Evolutionary conservation across 2,329 filamentous ascomycete genomes (phyloP), one percentile per base, ranked within the genome.

Genomic region (Bisporella sp.): DNA sequence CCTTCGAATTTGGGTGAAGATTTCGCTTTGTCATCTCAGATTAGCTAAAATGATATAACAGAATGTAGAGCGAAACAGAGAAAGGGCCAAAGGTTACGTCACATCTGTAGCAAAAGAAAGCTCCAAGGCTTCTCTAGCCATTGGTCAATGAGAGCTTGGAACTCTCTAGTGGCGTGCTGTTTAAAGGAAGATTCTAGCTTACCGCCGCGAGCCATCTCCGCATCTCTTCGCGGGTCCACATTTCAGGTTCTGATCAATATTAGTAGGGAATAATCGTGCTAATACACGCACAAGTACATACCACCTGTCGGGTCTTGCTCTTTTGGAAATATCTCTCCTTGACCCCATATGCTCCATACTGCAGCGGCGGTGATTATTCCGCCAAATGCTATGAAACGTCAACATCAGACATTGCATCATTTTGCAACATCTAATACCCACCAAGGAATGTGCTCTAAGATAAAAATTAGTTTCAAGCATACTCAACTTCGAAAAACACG

Each of bases 331-430:
- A 96, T 78, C 56, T 92, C 89, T 48, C 33, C 44, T 4, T 60
- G 59, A 50, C 89, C 89, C 84, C 87, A 95, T 60, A 96, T 92
- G 13, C 81, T 79, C 85, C 87, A 96, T 41, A 81, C 82, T 12
- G 89, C 86, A 2, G 86, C 89, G 2, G 87, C 89, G 5, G 87
- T 87, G 11, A 96, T 79, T 47, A 95, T 77, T 7, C 87, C 88
- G 4, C 86, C 83, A 65, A 96, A 96, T 13, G 84, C 88, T 84
- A 71, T 49, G 60, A 47, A 32, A 8, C 41, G 42, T 56, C 46
- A 59, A 48, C 33, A 7, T 47, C 4, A 11, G 9, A 7, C 32
- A 5, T 2, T 35, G 21, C 7, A 37, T 6, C 35, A 3, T 1
- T 9, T 37, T 5, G 21, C 21, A 35, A 12, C 21, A 21, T 21